Conservation (phyloP, 2,329 filamentous ascomycete species). For the Knufia fluminis region DNA sequence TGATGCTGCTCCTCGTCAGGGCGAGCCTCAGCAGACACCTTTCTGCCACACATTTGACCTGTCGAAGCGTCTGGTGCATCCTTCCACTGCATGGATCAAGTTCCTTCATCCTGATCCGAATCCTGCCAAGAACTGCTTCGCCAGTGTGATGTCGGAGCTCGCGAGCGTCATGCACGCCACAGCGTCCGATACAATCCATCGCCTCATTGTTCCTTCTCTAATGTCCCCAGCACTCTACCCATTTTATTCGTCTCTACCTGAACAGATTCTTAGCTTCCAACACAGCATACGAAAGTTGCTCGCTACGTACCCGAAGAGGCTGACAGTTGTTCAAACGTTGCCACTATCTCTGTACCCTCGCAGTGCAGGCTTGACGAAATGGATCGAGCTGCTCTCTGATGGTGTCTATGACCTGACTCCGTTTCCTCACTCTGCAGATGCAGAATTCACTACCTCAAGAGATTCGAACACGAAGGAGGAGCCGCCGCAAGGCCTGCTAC, state of each 20-base stretch:
- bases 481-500: slow-evolving; percentile 74
- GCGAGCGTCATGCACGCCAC: slow-evolving; percentile 47
- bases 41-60: slow-evolving; percentile 71
- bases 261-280: slow-evolving; percentile 68
- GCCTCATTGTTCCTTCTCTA: slow-evolving; percentile 73
- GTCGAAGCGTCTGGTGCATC: slow-evolving; percentile 53
- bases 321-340: slow-evolving; percentile 67
- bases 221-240: slow-evolving; percentile 81
- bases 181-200: slow-evolving; percentile 56
- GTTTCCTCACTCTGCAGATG: slow-evolving; percentile 53
- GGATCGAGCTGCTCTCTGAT: slow-evolving; percentile 77
- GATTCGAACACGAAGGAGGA: slow-evolving; percentile 52
- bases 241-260: slow-evolving; percentile 57
- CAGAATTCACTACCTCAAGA: slow-evolving; percentile 25
- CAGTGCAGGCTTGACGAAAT: slow-evolving; percentile 64
- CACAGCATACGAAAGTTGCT: slow-evolving; percentile 69
- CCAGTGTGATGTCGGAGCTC: slow-evolving; percentile 45
- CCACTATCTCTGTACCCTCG: slow-evolving; percentile 74
- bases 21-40: slow-evolving; percentile 30
- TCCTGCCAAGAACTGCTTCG: slow-evolving; percentile 47
- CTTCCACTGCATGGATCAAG: slow-evolving; percentile 42
- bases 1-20: slow-evolving; percentile 33
- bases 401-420: slow-evolving; percentile 76
- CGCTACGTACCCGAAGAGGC: slow-evolving; percentile 52
- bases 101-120: slow-evolving; percentile 41